These are phyloP conservation scores for Caulochytrium protostelioides DNA, from an alignment of 371 early-diverging fungal species.

Conservation along the genomic window DNA sequence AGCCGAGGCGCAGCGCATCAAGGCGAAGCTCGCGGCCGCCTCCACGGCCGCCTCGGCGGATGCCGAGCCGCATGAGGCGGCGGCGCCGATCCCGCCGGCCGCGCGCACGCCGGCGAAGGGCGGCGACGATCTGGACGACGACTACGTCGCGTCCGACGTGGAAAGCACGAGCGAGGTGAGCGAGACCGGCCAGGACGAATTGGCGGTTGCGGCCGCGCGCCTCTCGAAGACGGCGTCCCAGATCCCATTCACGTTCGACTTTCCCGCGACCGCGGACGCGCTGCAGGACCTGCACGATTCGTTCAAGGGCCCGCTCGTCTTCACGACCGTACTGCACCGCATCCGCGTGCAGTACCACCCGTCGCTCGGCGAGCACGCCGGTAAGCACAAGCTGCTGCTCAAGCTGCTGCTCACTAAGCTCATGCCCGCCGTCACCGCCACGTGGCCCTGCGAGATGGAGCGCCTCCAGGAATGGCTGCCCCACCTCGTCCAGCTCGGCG, in stretches of 20 bases:
- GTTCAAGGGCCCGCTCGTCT: conserved; percentile 29
- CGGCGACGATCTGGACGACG: no score
- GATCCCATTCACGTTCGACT: no score
- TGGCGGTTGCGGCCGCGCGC: conserved; percentile 24
- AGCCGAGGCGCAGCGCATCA: no score
- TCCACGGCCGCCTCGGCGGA: no score
- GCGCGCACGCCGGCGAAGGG: no score
- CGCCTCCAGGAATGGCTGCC: conserved; percentile 14
- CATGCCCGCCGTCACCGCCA: conserved; percentile 10
- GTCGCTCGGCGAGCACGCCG: no score
- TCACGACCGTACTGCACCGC: neutral
- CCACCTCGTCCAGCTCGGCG: conserved; percentile 18
- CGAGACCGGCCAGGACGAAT: conserved; percentile 2
- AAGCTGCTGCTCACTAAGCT: conserved; percentile 2
- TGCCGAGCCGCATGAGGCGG: no score
- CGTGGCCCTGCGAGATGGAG: conserved; percentile 10
- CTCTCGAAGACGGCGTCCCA: no score
- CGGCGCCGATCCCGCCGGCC: no score
- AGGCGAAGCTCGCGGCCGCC: no score
- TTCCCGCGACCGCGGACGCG: conserved; percentile 53
- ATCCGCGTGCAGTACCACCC: conserved; percentile 60
- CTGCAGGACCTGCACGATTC: conserved; percentile 39
- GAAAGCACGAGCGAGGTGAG: no score
- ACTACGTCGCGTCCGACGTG: no score
- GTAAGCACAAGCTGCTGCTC: conserved; percentile 40